Conservation (phyloP, 768 basidiomycete genomes). For the Tricholoma flavovirens region DNA sequence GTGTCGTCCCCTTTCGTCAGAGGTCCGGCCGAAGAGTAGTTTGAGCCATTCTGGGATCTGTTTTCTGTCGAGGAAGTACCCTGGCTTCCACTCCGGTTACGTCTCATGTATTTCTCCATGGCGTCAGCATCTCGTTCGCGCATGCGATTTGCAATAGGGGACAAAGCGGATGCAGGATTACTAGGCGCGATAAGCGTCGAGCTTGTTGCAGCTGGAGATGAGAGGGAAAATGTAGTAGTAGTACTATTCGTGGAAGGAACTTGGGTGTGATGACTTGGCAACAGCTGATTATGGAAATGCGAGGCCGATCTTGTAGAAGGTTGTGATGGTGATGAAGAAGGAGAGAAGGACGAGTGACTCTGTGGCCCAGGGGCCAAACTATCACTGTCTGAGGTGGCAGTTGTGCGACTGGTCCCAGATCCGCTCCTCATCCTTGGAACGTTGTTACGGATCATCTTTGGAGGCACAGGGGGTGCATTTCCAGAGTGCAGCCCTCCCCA, state of each 20-base stretch:
- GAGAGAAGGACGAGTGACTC: slow-evolving; percentile 49
- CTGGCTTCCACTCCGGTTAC: slow-evolving; percentile 78
- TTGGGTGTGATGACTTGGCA: slow-evolving; percentile 23
- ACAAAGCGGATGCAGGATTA: slow-evolving; percentile 46
- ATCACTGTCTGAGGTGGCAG: slow-evolving; percentile 66
- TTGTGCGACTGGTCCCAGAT: slow-evolving; percentile 75
- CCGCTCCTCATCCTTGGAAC: slow-evolving; percentile 66
- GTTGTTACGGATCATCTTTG: background rate
- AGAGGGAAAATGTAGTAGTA: slow-evolving; percentile 23
- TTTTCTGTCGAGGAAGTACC: slow-evolving; percentile 69
- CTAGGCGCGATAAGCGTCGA: slow-evolving; percentile 29
- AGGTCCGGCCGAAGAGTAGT: slow-evolving; percentile 42
- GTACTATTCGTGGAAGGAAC: slow-evolving; percentile 26
- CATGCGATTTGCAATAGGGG: slow-evolving; percentile 77
- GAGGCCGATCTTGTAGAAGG: slow-evolving; percentile 43
- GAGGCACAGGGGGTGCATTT: slow-evolving; percentile 30
- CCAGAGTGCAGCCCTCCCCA: slow-evolving; percentile 41
- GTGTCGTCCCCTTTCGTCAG: slow-evolving; percentile 54
- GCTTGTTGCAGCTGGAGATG: slow-evolving; percentile 29
- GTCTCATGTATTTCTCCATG: slow-evolving; percentile 78
- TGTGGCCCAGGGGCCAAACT: slow-evolving; percentile 34
- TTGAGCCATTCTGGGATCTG: slow-evolving; percentile 54
- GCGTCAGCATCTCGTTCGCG: slow-evolving; percentile 82
- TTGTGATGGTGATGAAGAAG: slow-evolving; percentile 60
- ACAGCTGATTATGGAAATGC: slow-evolving; percentile 29